These are phyloP conservation scores for Gardenia jasminoides DNA, from an alignment of 257 asterid species.

Conservation along the genomic window DNA sequence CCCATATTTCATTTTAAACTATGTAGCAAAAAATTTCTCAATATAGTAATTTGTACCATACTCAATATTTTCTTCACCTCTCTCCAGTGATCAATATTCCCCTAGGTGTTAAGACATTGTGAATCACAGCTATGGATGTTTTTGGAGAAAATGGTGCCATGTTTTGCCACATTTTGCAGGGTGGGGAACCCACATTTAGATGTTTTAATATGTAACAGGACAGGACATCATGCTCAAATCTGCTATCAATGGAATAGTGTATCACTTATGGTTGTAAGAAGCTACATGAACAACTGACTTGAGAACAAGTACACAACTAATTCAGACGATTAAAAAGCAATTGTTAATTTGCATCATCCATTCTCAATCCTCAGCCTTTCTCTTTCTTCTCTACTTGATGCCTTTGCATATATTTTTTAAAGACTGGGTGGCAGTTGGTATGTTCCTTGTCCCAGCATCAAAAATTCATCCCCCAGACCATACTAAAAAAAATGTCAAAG, in stretches of 20 bases:
- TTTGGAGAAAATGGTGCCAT: too few species aligned
- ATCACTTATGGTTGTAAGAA: neutral
- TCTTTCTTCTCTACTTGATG: neutral
- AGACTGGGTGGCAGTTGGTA: neutral
- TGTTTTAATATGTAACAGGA: too few species aligned
- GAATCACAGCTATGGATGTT: too few species aligned
- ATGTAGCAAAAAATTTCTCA: too few species aligned
- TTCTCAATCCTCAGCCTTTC: neutral
- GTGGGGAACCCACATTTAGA: too few species aligned
- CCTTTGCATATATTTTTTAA: neutral
- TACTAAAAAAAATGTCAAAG: neutral
- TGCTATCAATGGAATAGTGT: neutral
- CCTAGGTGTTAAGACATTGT: too few species aligned
- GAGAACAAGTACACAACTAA: neutral
- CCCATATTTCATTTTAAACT: too few species aligned
- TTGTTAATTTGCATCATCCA: neutral
- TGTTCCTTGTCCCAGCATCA: neutral
- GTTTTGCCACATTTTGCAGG: too few species aligned
- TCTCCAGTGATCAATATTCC: too few species aligned
- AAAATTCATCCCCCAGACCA: neutral
- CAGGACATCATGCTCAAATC: neutral
- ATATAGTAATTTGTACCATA: too few species aligned
- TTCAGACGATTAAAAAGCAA: neutral
- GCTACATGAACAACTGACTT: neutral
- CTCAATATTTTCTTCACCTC: too few species aligned